Base-by-base conservation (phyloP, 2,329 filamentous ascomycete species). In the Phialocephala sp. region DNA sequence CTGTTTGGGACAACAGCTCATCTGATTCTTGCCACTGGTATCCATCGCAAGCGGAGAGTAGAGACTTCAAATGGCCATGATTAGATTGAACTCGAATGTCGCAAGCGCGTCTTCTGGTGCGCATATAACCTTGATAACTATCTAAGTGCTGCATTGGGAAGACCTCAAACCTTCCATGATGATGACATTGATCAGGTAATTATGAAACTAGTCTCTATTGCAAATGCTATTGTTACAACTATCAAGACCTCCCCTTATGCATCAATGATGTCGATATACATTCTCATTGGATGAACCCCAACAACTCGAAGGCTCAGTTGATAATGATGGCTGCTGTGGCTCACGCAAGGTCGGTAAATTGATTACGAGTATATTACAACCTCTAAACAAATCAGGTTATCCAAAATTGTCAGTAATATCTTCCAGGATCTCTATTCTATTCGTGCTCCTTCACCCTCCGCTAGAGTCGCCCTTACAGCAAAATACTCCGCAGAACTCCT, bases 81-180 rank as follows among this genome's bases (percentile, higher is more conserved):
- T 65, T 76, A 79, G 37, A 73, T 81, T 20, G 77, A 80, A 41
- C 72, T 77, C 6, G 83, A 87, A 68, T 81, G 82, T 54, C 79
- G 84, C 3, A 83, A 83, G 67, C 78, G 85, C n/a, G 79, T 86
- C 0, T 89, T 91, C 60, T 90, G 88, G 88, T 86, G 84, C 37
- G 84, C 85, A 0, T 90, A 90, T 71, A 85, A 82, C 15, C 76
- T 90, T 3, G 87, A 90, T 72, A 87, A 85, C 59, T 90, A 90
- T 66, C 79, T 91, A 14, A 87, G 87, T 62, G 84, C 85, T 22
- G 84, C 87, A 59, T 80, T 89, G 11, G 88, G 88, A 1, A 79
- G 87, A 20, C 88, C 88, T 0, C 77, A 84, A 18, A 81, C 87
- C 1, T 85, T 89, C 58, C 87, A 87, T 65, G 86, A 89, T 57